phyloP scores from a whole-genome alignment of 495 filamentous ascomycete genomes.

The Neurospora sp. region DNA sequence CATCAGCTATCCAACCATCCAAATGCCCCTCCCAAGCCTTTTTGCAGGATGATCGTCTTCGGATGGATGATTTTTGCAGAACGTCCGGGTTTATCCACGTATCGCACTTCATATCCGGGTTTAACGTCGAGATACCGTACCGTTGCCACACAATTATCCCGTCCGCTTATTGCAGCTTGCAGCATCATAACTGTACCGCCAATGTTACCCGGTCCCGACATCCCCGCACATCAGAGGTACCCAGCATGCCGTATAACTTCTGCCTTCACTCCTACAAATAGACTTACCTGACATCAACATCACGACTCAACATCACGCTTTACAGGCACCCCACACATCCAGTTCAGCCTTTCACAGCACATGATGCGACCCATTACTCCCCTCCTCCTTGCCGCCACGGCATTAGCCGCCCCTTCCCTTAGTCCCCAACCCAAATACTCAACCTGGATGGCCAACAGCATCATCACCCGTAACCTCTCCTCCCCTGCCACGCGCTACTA shows the following conservation, averaged over 20 bases:
- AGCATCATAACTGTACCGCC: neutral
- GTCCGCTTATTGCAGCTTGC: neutral
- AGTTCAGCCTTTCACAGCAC: neutral
- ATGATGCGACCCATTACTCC: neutral
- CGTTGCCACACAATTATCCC: neutral
- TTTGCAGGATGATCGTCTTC: neutral
- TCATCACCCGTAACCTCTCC: conserved; percentile 33
- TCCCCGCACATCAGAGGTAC: neutral
- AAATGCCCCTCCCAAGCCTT: too few relatives aligned
- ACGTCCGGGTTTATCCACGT: neutral
- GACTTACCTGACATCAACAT: too few relatives aligned
- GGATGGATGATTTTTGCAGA: neutral
- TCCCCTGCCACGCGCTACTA: conserved; percentile 21
- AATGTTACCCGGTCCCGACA: neutral
- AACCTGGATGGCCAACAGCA: conserved; percentile 35
- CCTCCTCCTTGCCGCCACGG: neutral
- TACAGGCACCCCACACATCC: neutral
- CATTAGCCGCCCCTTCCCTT: neutral
- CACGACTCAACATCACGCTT: too few relatives aligned
- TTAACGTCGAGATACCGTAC: neutral
- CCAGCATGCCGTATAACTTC: too few relatives aligned
- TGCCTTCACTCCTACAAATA: too few relatives aligned
- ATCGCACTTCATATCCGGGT: neutral
- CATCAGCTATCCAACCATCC: too few relatives aligned
- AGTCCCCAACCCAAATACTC: conserved; percentile 19